These are phyloP conservation scores for Mortierella sp. DNA, from an alignment of 371 early-diverging fungal genomes.

Conservation along the genomic window DNA sequence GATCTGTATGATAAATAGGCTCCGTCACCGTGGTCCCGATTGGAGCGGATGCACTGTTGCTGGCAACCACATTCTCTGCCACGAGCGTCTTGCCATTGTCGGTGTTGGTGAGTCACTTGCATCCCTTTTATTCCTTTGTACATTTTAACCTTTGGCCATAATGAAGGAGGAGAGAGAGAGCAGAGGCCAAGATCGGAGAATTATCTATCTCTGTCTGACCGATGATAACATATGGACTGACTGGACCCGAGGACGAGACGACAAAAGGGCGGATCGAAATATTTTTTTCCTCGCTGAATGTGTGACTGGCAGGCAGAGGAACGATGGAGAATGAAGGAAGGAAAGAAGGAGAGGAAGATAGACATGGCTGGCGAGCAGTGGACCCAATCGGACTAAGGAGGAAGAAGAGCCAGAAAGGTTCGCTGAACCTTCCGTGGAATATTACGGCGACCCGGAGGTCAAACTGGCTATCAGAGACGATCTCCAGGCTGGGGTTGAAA, in stretches of 20 bases:
- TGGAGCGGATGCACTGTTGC: slow-evolving; percentile 91
- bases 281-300: background rate
- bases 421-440: background rate
- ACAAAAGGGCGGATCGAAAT: slow-evolving; percentile 5
- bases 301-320: background rate
- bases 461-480: background rate
- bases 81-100: slow-evolving; percentile 98
- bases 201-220: background rate
- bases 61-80: slow-evolving; percentile 90
- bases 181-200: slow-evolving; percentile 4
- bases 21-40: slow-evolving; percentile 98
- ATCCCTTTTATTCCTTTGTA: background rate
- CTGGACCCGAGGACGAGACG: background rate
- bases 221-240: background rate
- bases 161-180: background rate
- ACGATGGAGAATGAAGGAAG: background rate
- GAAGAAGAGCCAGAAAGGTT: background rate
- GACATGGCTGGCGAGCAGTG: background rate
- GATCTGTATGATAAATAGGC: slow-evolving; percentile 17
- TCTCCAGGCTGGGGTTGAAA: slow-evolving; percentile 5
- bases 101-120: slow-evolving; percentile 84
- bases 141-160: background rate
- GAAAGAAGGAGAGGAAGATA: too few species aligned
- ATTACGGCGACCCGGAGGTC: background rate
- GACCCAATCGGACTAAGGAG: background rate